Evolutionary conservation across 108 stramenopile species (phyloP).

Genomic region (Craspedostauros australis): DNA sequence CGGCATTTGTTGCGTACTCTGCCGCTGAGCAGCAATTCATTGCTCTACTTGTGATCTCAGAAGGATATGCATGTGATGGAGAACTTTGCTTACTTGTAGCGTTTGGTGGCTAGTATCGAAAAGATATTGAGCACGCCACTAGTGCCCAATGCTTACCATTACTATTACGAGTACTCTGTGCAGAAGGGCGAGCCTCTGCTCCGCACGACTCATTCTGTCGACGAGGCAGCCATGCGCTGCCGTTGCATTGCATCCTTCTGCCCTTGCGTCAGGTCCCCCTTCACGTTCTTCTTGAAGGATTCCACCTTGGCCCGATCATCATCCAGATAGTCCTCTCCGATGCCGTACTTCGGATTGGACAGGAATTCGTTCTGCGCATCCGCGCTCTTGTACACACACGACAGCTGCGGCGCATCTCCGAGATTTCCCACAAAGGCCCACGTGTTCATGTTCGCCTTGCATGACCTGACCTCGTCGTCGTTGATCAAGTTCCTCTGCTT

Average conservation of each 20-base stretch:
- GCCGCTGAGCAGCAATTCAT: too few relatives aligned
- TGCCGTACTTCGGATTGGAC: conserved; percentile 85
- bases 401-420: conserved; percentile 85
- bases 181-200: neutral
- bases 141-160: too few relatives aligned
- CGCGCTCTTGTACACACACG: conserved; percentile 91
- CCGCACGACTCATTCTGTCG: neutral
- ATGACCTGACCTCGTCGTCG: conserved; percentile 79
- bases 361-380: conserved; percentile 97
- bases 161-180: too few relatives aligned
- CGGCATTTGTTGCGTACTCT: too few relatives aligned
- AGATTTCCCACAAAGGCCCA: conserved; percentile 95
- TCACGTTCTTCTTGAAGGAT: conserved; percentile 32
- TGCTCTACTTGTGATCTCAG: too few relatives aligned
- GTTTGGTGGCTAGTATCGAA: too few relatives aligned
- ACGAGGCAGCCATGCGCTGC: too few relatives aligned
- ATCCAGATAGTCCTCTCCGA: conserved; percentile 91
- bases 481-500: conserved; percentile 74
- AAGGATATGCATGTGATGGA: too few relatives aligned
- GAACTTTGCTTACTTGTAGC: too few relatives aligned
- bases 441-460: conserved; percentile 91
- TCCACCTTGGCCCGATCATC: conserved; percentile 53
- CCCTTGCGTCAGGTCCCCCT: conserved; percentile 64
- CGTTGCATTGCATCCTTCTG: conserved; percentile 33
- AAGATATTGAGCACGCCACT: too few relatives aligned